Conservation (phyloP, 352 stramenopile species). For the Pythium phragmiticola region DNA sequence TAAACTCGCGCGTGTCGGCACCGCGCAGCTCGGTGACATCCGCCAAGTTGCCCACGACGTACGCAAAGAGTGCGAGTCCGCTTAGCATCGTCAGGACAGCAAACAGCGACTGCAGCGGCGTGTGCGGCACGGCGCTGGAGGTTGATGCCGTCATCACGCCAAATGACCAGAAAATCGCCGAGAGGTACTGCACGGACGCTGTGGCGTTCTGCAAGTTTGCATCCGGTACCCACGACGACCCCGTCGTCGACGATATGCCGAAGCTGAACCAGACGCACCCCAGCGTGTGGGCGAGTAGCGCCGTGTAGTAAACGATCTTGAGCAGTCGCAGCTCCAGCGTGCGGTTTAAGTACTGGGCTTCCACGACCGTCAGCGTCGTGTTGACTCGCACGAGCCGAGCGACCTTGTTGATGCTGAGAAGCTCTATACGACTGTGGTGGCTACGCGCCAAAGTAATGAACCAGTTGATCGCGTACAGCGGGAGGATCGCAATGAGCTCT, state of each 20-base stretch:
- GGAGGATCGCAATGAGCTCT: slow-evolving; percentile 40
- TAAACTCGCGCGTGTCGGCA: slow-evolving; percentile 55
- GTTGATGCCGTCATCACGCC: slow-evolving; percentile 55
- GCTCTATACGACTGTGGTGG: slow-evolving; percentile 21
- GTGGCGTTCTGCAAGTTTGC: slow-evolving; percentile 2
- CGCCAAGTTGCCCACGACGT: slow-evolving; percentile 56
- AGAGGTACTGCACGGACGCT: slow-evolving; percentile 34
- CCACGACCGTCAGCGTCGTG: slow-evolving; percentile 21
- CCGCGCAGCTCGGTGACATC: slow-evolving; percentile 57
- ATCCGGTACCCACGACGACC: slow-evolving; percentile 11
- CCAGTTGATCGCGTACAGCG: slow-evolving; percentile 55
- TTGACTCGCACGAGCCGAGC: slow-evolving; percentile 36
- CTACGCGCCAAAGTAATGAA: slow-evolving; percentile 1
- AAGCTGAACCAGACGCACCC: slow-evolving; percentile 71
- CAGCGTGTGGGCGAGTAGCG: slow-evolving; percentile 44
- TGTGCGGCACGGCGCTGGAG: slow-evolving; percentile 41
- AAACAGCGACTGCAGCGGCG: slow-evolving; percentile 41
- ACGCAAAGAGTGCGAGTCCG: slow-evolving; percentile 51
- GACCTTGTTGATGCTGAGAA: slow-evolving; percentile 58
- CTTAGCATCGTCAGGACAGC: slow-evolving; percentile 40
- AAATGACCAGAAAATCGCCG: slow-evolving; percentile 57
- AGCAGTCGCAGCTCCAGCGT: slow-evolving; percentile 45
- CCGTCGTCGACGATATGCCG: slow-evolving; percentile 12
- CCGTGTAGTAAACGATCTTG: slow-evolving; percentile 49
- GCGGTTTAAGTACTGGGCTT: slow-evolving; percentile 43